Evolutionary conservation across 179 eudicot species (phyloP).

Genomic region (Nepenthes alata): DNA sequence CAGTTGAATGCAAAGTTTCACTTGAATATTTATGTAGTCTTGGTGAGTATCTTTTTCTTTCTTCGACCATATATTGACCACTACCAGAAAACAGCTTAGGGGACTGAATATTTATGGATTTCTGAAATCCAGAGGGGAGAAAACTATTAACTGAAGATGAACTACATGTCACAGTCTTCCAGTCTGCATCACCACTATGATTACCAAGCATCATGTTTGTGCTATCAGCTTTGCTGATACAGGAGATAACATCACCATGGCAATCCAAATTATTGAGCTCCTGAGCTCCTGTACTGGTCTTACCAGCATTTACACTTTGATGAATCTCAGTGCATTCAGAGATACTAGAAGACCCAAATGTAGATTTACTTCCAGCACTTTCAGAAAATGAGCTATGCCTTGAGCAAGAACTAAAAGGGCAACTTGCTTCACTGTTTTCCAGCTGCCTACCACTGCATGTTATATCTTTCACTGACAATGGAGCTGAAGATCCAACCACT

Average conservation of each 20-base stretch:
- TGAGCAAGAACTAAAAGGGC: background rate
- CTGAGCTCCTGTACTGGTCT: constrained; percentile 6
- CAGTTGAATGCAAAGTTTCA: constrained; percentile 7
- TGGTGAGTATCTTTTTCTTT: constrained; percentile 1
- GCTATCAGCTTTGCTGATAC: constrained; percentile 21
- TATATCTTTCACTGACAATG: constrained; percentile 1
- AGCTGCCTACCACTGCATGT: background rate
- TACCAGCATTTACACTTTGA: background rate
- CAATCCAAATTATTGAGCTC: constrained; percentile 11
- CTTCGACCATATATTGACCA: constrained; percentile 9
- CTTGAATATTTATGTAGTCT: constrained; percentile 2
- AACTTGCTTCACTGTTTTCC: constrained; percentile 10
- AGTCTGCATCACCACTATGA: constrained; percentile 9
- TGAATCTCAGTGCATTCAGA: no score
- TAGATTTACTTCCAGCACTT: constrained; percentile 10
- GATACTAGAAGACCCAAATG: background rate
- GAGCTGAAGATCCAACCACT: constrained; percentile 2
- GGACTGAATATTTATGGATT: constrained; percentile 11
- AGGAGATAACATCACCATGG: constrained; percentile 20
- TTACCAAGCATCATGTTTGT: constrained; percentile 5
- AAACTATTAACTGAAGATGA: constrained; percentile 19
- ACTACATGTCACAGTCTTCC: constrained; percentile 12
- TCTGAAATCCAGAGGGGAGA: constrained; percentile 10
- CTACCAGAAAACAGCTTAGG: background rate
- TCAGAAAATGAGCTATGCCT: constrained; percentile 14